Evolutionary conservation across 2,329 filamentous ascomycete species (phyloP), one percentile per base, ranked within the genome.

Genomic region (Botrytis tulipae): DNA sequence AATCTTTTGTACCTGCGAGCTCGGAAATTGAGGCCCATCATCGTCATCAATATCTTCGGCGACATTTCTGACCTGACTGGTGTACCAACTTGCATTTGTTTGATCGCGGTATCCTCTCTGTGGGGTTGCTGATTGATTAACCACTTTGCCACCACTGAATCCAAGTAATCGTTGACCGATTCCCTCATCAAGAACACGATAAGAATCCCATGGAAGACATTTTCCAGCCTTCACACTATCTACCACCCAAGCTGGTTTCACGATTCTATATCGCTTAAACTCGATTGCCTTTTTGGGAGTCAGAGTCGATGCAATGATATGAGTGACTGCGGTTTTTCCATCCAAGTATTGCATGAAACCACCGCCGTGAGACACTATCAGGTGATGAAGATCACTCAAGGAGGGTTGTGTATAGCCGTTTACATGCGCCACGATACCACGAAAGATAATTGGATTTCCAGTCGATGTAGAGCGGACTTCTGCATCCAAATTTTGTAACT

Each of bases 351-450:
- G 96, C 75, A 98, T 87, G 78, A 97, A 98, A 0, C 92, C 93
- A 46, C 95, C 97, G n/a, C 96, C 96, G 88, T 98, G 91, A 78
- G 92, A 89, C 29, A 99, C 95, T 73, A 99, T 92, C 74, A 97
- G 87, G 71, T 86, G 90, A 83, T 97, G 95, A 29, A 99, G 88
- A 86, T 97, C 90, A 78, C 94, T 95, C 71, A 98, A 85, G 1
- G 95, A 94, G 0, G 96, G 96, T 79, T 98, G 95, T 0, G 96
- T 99, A 81, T 98, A 99, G 67, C 96, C 96, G 78, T 95, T 97
- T 37, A 99, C 92, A 82, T 98, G 93, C 16, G 92, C 94, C 20
- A 97, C 94, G 14, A 98, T 87, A 0, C 94, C 94, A 77, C 92
- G 93, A 86, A 99, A 99, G 70, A 99, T 94, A 75, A 89, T 90